Evolutionary conservation across 495 filamentous ascomycete species (phyloP).

Genomic region (Clavariopsis aquatica): DNA sequence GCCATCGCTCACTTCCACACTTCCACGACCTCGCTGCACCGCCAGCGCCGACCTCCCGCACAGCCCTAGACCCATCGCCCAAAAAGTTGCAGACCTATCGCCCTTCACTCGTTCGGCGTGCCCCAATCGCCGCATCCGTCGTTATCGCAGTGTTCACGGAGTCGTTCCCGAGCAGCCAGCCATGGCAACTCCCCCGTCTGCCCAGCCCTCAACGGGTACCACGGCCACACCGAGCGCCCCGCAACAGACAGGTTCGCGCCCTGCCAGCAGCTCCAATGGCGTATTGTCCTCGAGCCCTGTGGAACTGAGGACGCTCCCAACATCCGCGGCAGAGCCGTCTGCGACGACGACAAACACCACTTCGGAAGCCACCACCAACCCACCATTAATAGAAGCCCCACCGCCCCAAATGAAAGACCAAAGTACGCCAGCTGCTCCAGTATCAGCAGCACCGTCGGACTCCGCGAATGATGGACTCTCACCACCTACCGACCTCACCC

Average conservation of each 20-base stretch:
- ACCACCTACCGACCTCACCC: constrained; percentile 29
- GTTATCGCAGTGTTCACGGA: neutral
- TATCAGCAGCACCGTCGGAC: neutral
- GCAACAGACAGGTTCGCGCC: constrained; percentile 2
- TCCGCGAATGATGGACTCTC: constrained; percentile 1
- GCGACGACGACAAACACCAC: neutral
- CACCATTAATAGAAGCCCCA: neutral
- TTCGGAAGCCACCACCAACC: constrained; percentile 4
- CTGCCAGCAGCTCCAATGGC: constrained; percentile 11
- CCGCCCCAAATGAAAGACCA: neutral
- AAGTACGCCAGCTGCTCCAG: constrained; percentile 4
- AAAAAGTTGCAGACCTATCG: neutral
- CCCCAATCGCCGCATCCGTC: constrained; percentile 1
- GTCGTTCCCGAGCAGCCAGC: constrained; percentile 7
- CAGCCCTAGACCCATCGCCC: constrained; percentile 5
- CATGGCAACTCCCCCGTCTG: constrained; percentile 25
- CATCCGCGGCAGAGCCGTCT: constrained; percentile 7
- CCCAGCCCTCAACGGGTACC: constrained; percentile 12
- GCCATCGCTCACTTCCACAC: neutral
- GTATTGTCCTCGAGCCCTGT: constrained; percentile 23
- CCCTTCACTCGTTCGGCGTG: neutral
- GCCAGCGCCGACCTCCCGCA: neutral
- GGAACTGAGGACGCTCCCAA: constrained; percentile 36
- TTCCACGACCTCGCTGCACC: neutral
- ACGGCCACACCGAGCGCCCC: constrained; percentile 6